Evolutionary conservation across 2,329 filamentous ascomycete species (phyloP).

Genomic region (Graphilbum fragrans): DNA sequence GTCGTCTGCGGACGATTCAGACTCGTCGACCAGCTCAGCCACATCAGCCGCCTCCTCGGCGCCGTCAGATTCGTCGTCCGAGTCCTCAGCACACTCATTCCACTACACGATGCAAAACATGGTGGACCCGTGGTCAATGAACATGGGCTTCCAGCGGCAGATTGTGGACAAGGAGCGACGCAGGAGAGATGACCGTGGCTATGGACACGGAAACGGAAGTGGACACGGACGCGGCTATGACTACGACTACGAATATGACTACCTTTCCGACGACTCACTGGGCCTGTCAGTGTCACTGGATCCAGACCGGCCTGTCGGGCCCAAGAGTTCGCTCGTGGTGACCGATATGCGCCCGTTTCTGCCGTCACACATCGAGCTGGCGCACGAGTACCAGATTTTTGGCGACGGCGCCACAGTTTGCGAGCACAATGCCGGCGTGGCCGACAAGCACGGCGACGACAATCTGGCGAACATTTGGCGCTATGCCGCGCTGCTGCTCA

Average conservation of each 20-base stretch:
- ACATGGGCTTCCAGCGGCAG: slow-evolving; percentile 38
- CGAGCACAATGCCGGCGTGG: slow-evolving; percentile 69
- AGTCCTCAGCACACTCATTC: background rate
- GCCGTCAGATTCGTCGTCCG: slow-evolving; percentile 20
- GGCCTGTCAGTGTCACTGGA: slow-evolving; percentile 2
- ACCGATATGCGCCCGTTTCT: slow-evolving; percentile 57
- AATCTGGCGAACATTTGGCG: slow-evolving; percentile 78
- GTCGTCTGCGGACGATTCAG: slow-evolving; percentile 25
- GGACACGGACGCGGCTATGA: background rate
- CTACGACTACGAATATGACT: background rate
- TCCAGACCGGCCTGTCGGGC: slow-evolving; percentile 10
- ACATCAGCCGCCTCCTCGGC: slow-evolving; percentile 22
- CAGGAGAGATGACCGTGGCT: slow-evolving; percentile 22
- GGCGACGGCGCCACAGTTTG: slow-evolving; percentile 75
- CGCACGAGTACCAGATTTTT: slow-evolving; percentile 70
- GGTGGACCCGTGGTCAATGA: slow-evolving; percentile 9
- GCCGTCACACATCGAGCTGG: slow-evolving; percentile 69
- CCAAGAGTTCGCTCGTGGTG: slow-evolving; percentile 63
- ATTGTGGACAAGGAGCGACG: slow-evolving; percentile 38
- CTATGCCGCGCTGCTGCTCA: slow-evolving; percentile 65
- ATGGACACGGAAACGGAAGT: slow-evolving; percentile 17
- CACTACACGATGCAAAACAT: slow-evolving; percentile 2
- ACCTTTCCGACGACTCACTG: slow-evolving; percentile 6
- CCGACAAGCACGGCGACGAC: slow-evolving; percentile 53
- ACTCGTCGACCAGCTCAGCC: too few relatives aligned